These are phyloP conservation scores for Macadamia tetraphylla DNA, from an alignment of 164 flowering plant genomes.

Conservation along the genomic window DNA sequence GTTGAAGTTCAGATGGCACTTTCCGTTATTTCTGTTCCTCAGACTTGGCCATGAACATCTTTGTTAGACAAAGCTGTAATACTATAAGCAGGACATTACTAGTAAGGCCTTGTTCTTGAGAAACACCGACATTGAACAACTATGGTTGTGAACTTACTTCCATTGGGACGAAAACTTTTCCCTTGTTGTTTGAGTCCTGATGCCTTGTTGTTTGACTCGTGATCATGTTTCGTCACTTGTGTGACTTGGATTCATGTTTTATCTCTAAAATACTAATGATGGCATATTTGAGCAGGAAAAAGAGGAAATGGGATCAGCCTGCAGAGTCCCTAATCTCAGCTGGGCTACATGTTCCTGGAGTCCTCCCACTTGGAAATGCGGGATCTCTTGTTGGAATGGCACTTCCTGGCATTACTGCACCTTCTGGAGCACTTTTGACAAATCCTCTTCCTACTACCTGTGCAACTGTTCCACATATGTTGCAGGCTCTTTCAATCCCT, in stretches of 20 bases:
- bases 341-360: conserved; percentile 44
- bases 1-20: no score
- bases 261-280: conserved; percentile 3
- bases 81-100: no score
- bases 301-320: conserved; percentile 99
- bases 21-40: no score
- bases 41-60: no score
- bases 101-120: no score
- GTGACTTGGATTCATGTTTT: not conserved
- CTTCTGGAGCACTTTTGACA: conserved; percentile 26
- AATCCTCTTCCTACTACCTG: conserved; percentile 27
- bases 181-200: not conserved
- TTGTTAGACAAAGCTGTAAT: no score
- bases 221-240: not conserved
- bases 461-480: conserved; percentile 24
- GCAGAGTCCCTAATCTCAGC: conserved; percentile 62
- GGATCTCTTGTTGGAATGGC: conserved; percentile 38
- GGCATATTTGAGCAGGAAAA: conserved; percentile 44
- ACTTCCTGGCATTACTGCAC: conserved; percentile 31
- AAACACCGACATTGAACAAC: no score
- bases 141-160: no score
- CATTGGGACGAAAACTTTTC: not conserved
- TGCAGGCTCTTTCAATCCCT: conserved; percentile 33
- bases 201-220: not conserved
- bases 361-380: conserved; percentile 34